Base-by-base conservation (phyloP, 2,329 filamentous ascomycete species). In the Bipolaris zeicola region DNA sequence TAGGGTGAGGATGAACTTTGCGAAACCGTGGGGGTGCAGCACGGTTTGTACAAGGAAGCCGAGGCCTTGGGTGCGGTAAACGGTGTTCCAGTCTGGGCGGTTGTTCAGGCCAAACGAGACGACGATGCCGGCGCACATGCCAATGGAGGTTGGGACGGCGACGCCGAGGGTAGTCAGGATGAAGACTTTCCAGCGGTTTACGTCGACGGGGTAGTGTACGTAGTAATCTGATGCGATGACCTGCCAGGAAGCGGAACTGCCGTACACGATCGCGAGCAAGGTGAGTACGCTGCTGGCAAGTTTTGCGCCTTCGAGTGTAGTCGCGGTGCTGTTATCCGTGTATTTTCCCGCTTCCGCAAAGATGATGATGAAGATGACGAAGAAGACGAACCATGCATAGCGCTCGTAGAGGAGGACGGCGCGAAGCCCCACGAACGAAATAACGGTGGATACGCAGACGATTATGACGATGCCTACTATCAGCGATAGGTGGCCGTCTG, bases 301-400 rank as follows among this genome's bases (percentile, higher is more conserved):
- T 14, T 59, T 67, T 3, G 76, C 60, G 16, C 76, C 77, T 16
- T 70, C 69, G 6, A 74, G 68, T 7, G 56, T 50, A 2, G 68
- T 68, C 8, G 72, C 72, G 6, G 69, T 68, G 28, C 60, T 70
- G 51, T 79, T 69, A 50, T 80, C 76, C 8, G 81, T 73, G 50
- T 81, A 78, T 6, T 68, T 70, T 8, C 75, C 80, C 1, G 80
- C 76, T 68, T 82, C 72, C 14, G 78, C 80, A 49, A 82, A 77
- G 52, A 83, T 77, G 52, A 83, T 72, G 56, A 79, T 71, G 62
- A 83, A 75, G 34, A 82, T 74, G 59, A 81, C 76, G 62, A 82
- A 76, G 52, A 78, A 80, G 50, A 77, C 62, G 57, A 80, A 74
- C 80, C 80, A 82, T 1, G 80, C 78, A 57, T 81, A 82, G 52